Evolutionary conservation across 202 grass and related monocot genomes (phyloP), one percentile per base, ranked within the genome.

Genomic region (Bolboschoenoplectus hybrid): DNA sequence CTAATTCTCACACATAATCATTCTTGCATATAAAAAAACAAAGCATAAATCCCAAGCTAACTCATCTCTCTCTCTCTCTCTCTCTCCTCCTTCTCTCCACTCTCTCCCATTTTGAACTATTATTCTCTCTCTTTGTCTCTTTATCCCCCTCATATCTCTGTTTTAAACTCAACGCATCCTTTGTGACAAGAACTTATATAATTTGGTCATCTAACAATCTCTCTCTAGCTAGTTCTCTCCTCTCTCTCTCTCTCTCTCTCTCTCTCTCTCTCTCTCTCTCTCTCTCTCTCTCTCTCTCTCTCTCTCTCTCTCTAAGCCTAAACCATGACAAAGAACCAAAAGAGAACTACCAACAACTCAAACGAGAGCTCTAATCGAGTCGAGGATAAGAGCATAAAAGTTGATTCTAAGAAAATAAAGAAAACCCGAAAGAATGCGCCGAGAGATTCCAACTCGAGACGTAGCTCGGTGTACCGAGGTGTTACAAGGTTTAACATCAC

Each of bases 391-490:
- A 50, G 16, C 55, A 53, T 11, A 70, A 84, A 69, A 50, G 4
- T 72, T 50, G 34, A 13, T 38, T 84, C 66, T 65, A 41, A 36
- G 63, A 95, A 92, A 90, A 74, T 86, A 13, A 97, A 97, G 91
- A 91, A 91, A 62, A 91, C 93, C 12, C 89, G 90, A 66, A 97
- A 92, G 87, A 97, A 82, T 69, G 88, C 89, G 60, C 91, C 91
- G 17, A 89, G 93, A 32, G 91, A 89, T 50, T 88, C 93, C 40
- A 91, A 91, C 44, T 87, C 88, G 3, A 93, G 93, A 80, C 95
- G 95, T 83, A 97, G 95, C 91, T 97, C 95, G 67, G 43, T 92
- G 56, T 89, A 92, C 91, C 86, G 95, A 43, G 95, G 95, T 62
- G 93, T 97, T 57, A 97, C 95, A 0, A 89, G 95, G 95, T 95